Evolutionary conservation across 176 grass and related monocot species (phyloP).

Genomic region (Chrysopogon serrulatus): DNA sequence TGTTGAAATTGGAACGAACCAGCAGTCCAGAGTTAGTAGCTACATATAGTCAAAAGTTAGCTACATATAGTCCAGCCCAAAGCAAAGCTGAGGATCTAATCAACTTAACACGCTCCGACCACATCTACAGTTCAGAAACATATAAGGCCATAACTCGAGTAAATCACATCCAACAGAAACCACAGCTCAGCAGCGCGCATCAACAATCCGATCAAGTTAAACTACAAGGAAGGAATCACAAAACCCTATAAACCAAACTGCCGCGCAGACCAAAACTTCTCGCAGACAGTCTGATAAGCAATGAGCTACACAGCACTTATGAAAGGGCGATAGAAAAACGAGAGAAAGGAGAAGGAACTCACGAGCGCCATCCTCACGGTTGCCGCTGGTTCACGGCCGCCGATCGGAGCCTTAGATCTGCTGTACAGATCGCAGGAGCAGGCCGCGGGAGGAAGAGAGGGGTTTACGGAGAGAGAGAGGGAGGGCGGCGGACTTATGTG

Average conservation of each 20-base stretch:
- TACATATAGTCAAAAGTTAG: too few relatives aligned
- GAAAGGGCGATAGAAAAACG: neutral
- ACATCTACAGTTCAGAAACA: neutral
- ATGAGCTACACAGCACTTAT: neutral
- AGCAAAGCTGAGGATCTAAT: neutral
- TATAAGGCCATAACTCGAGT: neutral
- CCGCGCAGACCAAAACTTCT: neutral
- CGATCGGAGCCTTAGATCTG: constrained; percentile 20
- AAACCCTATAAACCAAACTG: neutral
- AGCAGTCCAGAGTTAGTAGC: too few relatives aligned
- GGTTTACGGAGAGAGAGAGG: neutral
- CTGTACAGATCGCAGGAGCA: constrained; percentile 9
- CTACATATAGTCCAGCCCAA: neutral
- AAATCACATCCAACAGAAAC: neutral
- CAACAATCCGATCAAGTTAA: neutral
- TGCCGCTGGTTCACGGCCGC: neutral
- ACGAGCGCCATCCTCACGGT: constrained; percentile 37
- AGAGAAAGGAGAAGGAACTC: neutral
- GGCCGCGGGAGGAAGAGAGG: neutral
- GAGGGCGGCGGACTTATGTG: constrained; percentile 12
- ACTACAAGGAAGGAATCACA: neutral
- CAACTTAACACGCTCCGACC: neutral
- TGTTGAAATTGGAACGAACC: neutral
- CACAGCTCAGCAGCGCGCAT: neutral
- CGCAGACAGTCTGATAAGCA: neutral